A percentile compares a stretch with the other conserved stretches of the same genome.
Evolutionary conservation across 108 stramenopile genomes (phyloP).

Genomic region (Skeletonema costatum): DNA sequence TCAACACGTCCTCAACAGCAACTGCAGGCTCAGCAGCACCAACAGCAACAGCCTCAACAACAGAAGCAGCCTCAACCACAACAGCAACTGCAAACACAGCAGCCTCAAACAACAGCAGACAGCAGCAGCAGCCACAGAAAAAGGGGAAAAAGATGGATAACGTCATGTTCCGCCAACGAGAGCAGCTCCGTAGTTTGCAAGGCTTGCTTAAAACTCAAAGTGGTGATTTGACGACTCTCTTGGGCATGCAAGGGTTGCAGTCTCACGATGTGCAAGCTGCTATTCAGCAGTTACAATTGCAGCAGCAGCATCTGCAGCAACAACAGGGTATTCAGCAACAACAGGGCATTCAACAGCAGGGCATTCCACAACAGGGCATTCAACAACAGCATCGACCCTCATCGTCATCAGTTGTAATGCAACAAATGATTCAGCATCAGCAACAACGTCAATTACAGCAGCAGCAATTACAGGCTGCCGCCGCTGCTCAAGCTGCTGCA

Average conservation of each 20-base stretch:
- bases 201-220: slow-evolving; percentile 14
- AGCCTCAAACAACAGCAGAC: slow-evolving; percentile 5
- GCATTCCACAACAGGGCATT: slow-evolving; percentile 7
- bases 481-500: background rate
- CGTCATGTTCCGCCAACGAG: slow-evolving; percentile 30
- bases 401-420: slow-evolving; percentile 22
- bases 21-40: background rate
- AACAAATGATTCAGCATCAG: slow-evolving; percentile 28
- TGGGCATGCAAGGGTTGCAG: slow-evolving; percentile 5
- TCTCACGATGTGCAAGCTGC: slow-evolving; percentile 2
- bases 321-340: slow-evolving; percentile 10
- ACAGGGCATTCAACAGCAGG: slow-evolving; percentile 9
- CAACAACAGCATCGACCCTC: slow-evolving; percentile 15
- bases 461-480: background rate
- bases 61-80: background rate
- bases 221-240: background rate
- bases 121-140: background rate
- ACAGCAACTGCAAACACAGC: background rate
- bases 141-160: slow-evolving; percentile 19
- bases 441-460: slow-evolving; percentile 12
- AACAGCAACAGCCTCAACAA: background rate
- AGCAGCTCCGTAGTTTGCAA: slow-evolving; percentile 35
- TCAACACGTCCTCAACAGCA: background rate
- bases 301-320: slow-evolving; percentile 9
- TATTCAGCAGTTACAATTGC: slow-evolving; percentile 4